Percentiles rank a stretch among this genome's conserved stretches.
phyloP scores from a whole-genome alignment of 2,329 filamentous ascomycete species.

The Ophiostoma piceae region DNA sequence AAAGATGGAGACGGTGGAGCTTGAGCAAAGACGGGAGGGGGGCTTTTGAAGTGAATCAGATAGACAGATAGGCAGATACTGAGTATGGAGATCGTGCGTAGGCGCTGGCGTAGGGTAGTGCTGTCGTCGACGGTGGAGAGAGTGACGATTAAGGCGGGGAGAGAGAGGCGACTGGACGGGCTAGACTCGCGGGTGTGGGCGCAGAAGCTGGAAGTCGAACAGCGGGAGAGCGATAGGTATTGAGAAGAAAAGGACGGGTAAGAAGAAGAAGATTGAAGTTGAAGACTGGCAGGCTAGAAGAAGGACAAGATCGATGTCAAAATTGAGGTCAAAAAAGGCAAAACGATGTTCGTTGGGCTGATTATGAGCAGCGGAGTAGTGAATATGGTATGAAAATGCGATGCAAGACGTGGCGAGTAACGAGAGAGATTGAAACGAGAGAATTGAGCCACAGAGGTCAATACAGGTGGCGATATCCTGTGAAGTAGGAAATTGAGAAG shows the following conservation, averaged over 20 bases:
- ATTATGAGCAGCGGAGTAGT: neutral
- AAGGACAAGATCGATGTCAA: neutral
- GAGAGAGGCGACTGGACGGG: neutral
- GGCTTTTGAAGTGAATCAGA: neutral
- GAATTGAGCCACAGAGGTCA: neutral
- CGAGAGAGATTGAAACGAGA: neutral
- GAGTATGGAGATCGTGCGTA: neutral
- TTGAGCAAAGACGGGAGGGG: conserved; percentile 10
- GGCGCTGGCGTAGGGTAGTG: neutral
- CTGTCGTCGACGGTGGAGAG: conserved; percentile 12
- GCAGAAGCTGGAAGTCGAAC: neutral
- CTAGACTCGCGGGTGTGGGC: neutral
- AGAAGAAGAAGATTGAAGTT: neutral
- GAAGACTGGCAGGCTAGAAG: neutral
- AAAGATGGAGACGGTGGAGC: conserved; percentile 16
- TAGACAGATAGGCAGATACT: no score
- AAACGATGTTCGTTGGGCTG: neutral
- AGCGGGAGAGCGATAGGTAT: neutral
- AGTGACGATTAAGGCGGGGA: conserved; percentile 12
- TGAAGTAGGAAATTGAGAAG: neutral
- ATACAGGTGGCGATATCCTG: neutral
- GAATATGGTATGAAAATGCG: neutral
- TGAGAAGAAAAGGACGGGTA: neutral
- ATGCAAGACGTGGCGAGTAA: conserved; percentile 5
- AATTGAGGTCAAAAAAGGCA: neutral